Evolutionary conservation across 1,139 yeast species (phyloP), one percentile per base, ranked within the genome.

Genomic region (Lodderomyces oxycetoniae): DNA sequence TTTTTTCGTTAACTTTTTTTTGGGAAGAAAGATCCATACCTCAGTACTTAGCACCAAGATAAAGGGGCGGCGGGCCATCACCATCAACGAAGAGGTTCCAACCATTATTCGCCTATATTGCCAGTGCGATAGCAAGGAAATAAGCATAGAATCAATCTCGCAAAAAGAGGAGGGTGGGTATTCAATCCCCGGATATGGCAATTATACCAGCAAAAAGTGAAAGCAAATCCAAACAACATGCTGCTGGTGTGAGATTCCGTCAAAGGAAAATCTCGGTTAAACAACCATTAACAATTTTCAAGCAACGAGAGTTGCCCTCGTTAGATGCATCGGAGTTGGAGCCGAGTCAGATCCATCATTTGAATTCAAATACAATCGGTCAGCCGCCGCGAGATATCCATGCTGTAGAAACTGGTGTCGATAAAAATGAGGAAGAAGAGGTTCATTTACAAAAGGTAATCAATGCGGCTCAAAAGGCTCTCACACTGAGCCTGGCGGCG

Each of bases 381-480:
- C 80, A 77, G 36, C 77, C 73, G 48, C 95, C 85, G 52, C 76
- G 97, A 35, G 96, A 89, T 45, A 61, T 86, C 19, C 89, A 87
- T 50, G 87, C 87, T 40, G 77, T 91, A 32, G 99, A 91, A 50
- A 91, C 98, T 5, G 99, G 99, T 59, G 98, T 91, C 33, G 99
- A 91, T 55, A 91, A 93, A 56, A 88, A 87, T 48, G 99, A 91
- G 59, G 98, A 91, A 59, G 95, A 87, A 53, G 98, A 91, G 59
- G 95, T 86, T 34, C 98, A 91, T 73, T 71, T 91, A 44, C 95
- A 89, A 57, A 89, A 85, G 43, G 96, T 91, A 29, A 82, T 84
- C 42, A 77, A 78, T 55, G 88, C 91, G 3, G 79, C 87, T 3
- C 79, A 76, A 40, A 73, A 80, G 22, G 83, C 82, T 3, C 67